Evolutionary conservation across 176 grass and related monocot genomes (phyloP).

Genomic region (Pontederia paniculata): DNA sequence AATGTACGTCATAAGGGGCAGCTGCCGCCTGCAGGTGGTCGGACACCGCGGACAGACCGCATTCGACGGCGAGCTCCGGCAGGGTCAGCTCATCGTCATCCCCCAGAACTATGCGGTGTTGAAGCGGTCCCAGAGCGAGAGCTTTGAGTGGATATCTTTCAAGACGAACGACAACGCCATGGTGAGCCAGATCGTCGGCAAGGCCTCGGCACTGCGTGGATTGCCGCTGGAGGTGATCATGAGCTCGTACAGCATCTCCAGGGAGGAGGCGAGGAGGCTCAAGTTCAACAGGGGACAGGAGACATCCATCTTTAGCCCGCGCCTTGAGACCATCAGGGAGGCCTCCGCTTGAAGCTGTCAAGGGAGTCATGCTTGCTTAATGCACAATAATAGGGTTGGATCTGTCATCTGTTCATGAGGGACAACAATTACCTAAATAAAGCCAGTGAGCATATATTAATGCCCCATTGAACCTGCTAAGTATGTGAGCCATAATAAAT

Average conservation of each 20-base stretch:
- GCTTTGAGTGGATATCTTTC: slow-evolving; percentile 37
- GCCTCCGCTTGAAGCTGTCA: too few species aligned
- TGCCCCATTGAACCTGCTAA: too few species aligned
- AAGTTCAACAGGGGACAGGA: slow-evolving; percentile 34
- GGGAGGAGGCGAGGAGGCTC: slow-evolving; percentile 30
- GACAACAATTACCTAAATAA: too few species aligned
- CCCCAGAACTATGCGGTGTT: slow-evolving; percentile 27
- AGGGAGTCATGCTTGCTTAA: too few species aligned
- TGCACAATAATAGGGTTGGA: too few species aligned
- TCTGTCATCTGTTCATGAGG: too few species aligned
- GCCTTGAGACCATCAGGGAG: too few species aligned
- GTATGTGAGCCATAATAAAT: too few species aligned
- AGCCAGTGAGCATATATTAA: too few species aligned
- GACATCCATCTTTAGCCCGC: slow-evolving; percentile 21
- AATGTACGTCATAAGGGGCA: slow-evolving; percentile 25
- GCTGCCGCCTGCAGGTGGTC: slow-evolving; percentile 28
- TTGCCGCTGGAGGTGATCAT: slow-evolving; percentile 37
- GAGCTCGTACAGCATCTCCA: slow-evolving; percentile 26
- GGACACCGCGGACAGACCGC: slow-evolving; percentile 16
- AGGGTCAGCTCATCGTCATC: slow-evolving; percentile 28
- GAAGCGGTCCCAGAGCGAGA: slow-evolving; percentile 7
- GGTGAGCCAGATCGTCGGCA: slow-evolving; percentile 21
- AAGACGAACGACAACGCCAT: slow-evolving; percentile 36
- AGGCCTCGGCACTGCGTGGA: slow-evolving; percentile 27
- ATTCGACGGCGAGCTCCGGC: slow-evolving; percentile 36